Evolutionary conservation across 768 basidiomycete genomes (phyloP).

Genomic region (Kwoniella sp.): DNA sequence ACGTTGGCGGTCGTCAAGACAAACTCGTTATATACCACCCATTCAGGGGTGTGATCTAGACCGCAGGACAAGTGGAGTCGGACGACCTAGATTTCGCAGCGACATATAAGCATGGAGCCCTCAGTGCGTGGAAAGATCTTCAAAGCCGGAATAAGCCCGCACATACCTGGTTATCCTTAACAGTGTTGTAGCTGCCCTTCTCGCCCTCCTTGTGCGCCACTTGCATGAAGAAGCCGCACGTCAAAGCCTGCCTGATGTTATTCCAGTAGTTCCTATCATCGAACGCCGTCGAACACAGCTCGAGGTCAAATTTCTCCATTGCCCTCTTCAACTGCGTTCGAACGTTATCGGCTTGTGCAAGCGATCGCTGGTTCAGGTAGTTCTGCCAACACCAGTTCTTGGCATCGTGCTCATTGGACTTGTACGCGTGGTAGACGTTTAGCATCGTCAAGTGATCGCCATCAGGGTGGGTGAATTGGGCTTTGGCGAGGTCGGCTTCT

Average conservation of each 20-base stretch:
- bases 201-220: conserved; percentile 92
- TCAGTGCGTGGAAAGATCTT: not conserved
- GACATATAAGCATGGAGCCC: not conserved
- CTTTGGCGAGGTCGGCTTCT: conserved; percentile 92
- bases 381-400: conserved; percentile 89
- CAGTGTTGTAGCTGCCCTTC: conserved; percentile 79
- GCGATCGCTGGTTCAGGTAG: conserved; percentile 78
- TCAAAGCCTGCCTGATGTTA: conserved; percentile 78
- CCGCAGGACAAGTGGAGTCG: conserved; percentile 84
- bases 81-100: conserved; percentile 61
- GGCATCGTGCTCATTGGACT: conserved; percentile 69
- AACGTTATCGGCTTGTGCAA: conserved; percentile 90
- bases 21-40: conserved; percentile 93
- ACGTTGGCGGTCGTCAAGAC: conserved; percentile 74
- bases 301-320: conserved; percentile 89
- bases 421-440: conserved; percentile 93
- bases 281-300: conserved; percentile 66
- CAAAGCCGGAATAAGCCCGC: not conserved
- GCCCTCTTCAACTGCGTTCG: conserved; percentile 81
- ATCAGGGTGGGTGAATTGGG: conserved; percentile 81
- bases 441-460: conserved; percentile 95
- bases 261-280: conserved; percentile 73
- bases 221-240: conserved; percentile 98
- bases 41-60: conserved; percentile 81
- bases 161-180: conserved; percentile 89